Conservation (phyloP, 768 basidiomycete genomes). For the Kwoniella botswanensis region DNA sequence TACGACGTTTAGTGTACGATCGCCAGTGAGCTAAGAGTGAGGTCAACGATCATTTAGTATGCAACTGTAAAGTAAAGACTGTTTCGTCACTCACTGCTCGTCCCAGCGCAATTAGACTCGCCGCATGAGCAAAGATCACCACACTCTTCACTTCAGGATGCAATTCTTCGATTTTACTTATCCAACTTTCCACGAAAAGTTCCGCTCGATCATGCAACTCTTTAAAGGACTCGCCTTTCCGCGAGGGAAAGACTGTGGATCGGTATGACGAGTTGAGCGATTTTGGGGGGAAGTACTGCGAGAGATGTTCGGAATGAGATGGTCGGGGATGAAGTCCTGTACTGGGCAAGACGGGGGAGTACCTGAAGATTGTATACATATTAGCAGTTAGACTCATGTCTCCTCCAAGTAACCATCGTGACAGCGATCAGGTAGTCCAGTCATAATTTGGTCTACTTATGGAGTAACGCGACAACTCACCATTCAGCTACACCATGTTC, state of each 20-base stretch:
- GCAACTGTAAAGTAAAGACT: not conserved
- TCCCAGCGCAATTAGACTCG: slow-evolving; percentile 57
- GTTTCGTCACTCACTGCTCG: slow-evolving; percentile 44
- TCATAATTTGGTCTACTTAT: too few relatives aligned
- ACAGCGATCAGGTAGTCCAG: too few relatives aligned
- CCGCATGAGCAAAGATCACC: slow-evolving; percentile 57
- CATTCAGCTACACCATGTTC: slow-evolving; percentile 58
- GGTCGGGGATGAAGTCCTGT: slow-evolving; percentile 58
- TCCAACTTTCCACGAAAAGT: slow-evolving; percentile 49
- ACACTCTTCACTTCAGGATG: slow-evolving; percentile 47
- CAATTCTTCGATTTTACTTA: slow-evolving; percentile 43
- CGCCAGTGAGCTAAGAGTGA: slow-evolving; percentile 50
- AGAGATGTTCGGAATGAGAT: slow-evolving; percentile 25
- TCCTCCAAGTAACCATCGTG: too few relatives aligned
- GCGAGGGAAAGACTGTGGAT: slow-evolving; percentile 54
- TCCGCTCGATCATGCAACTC: slow-evolving; percentile 50
- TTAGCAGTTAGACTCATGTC: too few relatives aligned
- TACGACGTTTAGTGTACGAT: slow-evolving; percentile 44
- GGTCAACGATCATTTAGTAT: not conserved
- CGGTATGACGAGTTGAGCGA: slow-evolving; percentile 37
- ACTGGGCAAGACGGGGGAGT: slow-evolving; percentile 48
- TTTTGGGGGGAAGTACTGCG: slow-evolving; percentile 42
- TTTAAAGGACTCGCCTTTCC: slow-evolving; percentile 50
- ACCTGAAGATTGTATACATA: slow-evolving; percentile 38
- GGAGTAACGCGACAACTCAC: slow-evolving; percentile 30